These are phyloP conservation scores for Pachysolen tannophilus DNA, from an alignment of 805 yeast genomes.

Conservation along the genomic window DNA sequence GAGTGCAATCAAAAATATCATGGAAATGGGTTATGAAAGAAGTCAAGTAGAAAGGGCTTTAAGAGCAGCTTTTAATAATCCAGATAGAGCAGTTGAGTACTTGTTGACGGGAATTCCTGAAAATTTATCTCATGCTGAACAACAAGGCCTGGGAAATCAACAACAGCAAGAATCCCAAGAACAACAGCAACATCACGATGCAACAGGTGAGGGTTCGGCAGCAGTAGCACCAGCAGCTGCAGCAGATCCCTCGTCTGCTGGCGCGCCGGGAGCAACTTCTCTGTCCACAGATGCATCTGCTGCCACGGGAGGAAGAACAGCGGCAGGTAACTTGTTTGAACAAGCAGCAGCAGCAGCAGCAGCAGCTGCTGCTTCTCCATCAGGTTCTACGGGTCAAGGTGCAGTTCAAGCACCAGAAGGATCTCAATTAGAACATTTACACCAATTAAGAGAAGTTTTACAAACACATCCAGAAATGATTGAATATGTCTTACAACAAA, in stretches of 20 bases:
- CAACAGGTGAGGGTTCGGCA: too few relatives aligned
- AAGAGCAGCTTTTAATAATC: constrained; percentile 93
- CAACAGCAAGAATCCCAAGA: constrained; percentile 18
- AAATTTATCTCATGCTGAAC: constrained; percentile 23
- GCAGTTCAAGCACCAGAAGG: constrained; percentile 22
- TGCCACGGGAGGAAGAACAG: constrained; percentile 14
- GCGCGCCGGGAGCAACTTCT: constrained; percentile 14
- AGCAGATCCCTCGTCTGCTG: constrained; percentile 12
- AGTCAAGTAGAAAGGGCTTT: constrained; percentile 83
- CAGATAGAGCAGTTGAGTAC: constrained; percentile 97
- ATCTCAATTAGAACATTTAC: constrained; percentile 38
- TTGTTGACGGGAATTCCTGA: constrained; percentile 86
- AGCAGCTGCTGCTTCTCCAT: constrained; percentile 14
- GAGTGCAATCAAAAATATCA: constrained; percentile 68
- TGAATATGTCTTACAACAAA: constrained; percentile 73
- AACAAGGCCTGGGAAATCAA: too few relatives aligned
- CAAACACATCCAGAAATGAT: constrained; percentile 84
- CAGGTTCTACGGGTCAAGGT: constrained; percentile 15
- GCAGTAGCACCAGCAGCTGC: constrained; percentile 1
- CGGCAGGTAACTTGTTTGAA: constrained; percentile 43
- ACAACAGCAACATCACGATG: constrained; percentile 13
- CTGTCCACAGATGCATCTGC: constrained; percentile 14
- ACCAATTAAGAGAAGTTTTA: constrained; percentile 66
- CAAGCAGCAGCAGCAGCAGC: constrained; percentile 36
- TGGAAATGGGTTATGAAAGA: constrained; percentile 95